A percentile compares a stretch with the other conserved stretches of the same genome.
These are phyloP conservation scores for Xylaria intraflava DNA, from an alignment of 495 filamentous ascomycete genomes.

Conservation along the genomic window DNA sequence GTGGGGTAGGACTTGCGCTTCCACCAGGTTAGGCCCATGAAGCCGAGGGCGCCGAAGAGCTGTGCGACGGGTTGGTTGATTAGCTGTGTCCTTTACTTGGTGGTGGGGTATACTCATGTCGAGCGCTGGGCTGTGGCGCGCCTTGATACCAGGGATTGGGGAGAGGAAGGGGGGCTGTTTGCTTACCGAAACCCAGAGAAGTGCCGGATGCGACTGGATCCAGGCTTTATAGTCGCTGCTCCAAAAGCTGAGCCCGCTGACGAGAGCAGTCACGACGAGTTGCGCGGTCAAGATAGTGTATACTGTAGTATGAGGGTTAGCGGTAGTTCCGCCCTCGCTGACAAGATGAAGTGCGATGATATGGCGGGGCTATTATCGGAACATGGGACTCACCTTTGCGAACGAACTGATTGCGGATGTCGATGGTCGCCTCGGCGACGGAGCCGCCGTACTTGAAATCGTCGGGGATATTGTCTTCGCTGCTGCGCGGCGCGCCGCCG, in stretches of 20 bases:
- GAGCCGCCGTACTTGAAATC: slow-evolving; percentile 97
- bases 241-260: slow-evolving; percentile 81
- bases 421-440: slow-evolving; percentile 85
- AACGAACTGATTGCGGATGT: slow-evolving; percentile 96
- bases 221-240: slow-evolving; percentile 70
- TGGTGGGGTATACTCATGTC: not conserved
- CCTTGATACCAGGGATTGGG: not conserved
- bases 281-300: slow-evolving; percentile 63
- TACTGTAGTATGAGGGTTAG: slow-evolving; percentile 18
- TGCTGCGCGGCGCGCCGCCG: slow-evolving; percentile 55
- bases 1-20: slow-evolving; percentile 95
- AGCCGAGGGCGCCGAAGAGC: slow-evolving; percentile 70
- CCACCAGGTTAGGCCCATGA: slow-evolving; percentile 91
- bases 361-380: slow-evolving; percentile 38
- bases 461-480: slow-evolving; percentile 88
- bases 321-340: not conserved
- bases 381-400: slow-evolving; percentile 51
- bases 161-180: not conserved
- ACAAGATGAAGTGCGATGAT: not conserved
- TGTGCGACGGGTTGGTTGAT: slow-evolving; percentile 10
- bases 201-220: slow-evolving; percentile 77
- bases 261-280: slow-evolving; percentile 71
- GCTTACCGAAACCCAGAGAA: slow-evolving; percentile 72
- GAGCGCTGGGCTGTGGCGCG: not conserved
- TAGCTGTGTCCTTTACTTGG: slow-evolving; percentile 3